Conservation (phyloP, 2,329 filamentous ascomycete genomes). For the Oidium heveae region DNA sequence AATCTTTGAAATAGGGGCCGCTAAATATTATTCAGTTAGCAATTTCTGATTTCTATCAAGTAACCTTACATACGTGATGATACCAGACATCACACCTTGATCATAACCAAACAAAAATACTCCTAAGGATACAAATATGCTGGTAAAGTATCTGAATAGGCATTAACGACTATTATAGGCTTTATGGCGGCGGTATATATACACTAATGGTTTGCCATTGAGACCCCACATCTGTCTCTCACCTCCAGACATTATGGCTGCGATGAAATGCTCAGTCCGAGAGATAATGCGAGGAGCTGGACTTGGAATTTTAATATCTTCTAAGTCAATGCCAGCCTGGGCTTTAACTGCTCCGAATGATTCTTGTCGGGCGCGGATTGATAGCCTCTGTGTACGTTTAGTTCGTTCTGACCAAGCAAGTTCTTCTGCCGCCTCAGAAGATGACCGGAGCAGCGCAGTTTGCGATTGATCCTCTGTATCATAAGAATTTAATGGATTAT, state of each 20-base stretch:
- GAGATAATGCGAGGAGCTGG: slow-evolving; percentile 37
- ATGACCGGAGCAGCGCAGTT: neutral
- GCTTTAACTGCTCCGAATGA: slow-evolving; percentile 19
- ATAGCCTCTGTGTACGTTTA: slow-evolving; percentile 36
- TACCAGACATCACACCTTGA: slow-evolving; percentile 67
- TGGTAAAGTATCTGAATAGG: slow-evolving; percentile 60
- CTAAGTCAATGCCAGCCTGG: slow-evolving; percentile 26
- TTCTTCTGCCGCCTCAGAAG: neutral
- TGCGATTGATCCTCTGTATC: neutral
- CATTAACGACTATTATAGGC: slow-evolving; percentile 2
- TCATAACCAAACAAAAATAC: slow-evolving; percentile 82
- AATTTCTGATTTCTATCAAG: neutral
- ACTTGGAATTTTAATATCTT: slow-evolving; percentile 62
- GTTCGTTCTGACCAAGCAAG: slow-evolving; percentile 11
- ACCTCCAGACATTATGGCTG: slow-evolving; percentile 65
- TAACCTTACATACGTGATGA: slow-evolving; percentile 31
- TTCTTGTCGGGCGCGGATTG: slow-evolving; percentile 27
- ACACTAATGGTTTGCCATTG: slow-evolving; percentile 88
- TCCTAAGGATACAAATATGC: slow-evolving; percentile 65
- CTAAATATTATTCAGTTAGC: slow-evolving; percentile 20
- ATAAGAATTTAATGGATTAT: neutral
- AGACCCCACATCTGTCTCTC: slow-evolving; percentile 63
- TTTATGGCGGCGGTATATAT: slow-evolving; percentile 14
- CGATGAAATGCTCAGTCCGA: slow-evolving; percentile 44
- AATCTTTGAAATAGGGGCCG: slow-evolving; percentile 67